phyloP scores from a whole-genome alignment of 306 rosid species.

The Castanea mollissima region DNA sequence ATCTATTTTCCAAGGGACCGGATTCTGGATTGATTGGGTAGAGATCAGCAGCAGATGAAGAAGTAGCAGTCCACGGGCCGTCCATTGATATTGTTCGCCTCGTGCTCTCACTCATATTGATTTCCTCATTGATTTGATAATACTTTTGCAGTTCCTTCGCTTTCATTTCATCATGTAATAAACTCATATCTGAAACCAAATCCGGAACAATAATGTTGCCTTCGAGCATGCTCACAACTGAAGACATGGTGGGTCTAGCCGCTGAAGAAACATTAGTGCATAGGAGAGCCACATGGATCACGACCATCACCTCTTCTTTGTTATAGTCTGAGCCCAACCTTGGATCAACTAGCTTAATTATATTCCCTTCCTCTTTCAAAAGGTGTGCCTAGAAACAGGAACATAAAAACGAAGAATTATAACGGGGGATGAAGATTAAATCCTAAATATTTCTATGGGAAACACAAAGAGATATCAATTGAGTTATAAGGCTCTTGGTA shows the following conservation, averaged over 20 bases:
- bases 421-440: no score
- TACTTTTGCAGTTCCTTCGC: constrained; percentile 20
- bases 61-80: constrained; percentile 15
- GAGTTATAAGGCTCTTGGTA: no score
- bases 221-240: constrained; percentile 45
- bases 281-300: constrained; percentile 36
- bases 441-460: rapidly evolving
- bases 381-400: constrained; percentile 25
- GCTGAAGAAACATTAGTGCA: constrained; percentile 35
- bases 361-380: constrained; percentile 21
- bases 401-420: not conserved
- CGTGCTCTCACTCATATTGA: not conserved
- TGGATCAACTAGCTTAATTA: constrained; percentile 42
- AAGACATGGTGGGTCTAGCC: constrained; percentile 41
- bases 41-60: constrained; percentile 28
- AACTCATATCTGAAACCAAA: not conserved
- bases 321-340: constrained; percentile 26
- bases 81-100: constrained; percentile 12
- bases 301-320: constrained; percentile 19
- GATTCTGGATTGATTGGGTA: constrained; percentile 32
- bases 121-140: constrained; percentile 6
- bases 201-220: constrained; percentile 28
- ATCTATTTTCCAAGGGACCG: constrained; percentile 12
- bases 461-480: no score
- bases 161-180: constrained; percentile 12